A percentile compares a stretch with the other conserved stretches of the same genome.
Evolutionary conservation across 768 basidiomycete species (phyloP).

Genomic region (Polyporus arcularius): DNA sequence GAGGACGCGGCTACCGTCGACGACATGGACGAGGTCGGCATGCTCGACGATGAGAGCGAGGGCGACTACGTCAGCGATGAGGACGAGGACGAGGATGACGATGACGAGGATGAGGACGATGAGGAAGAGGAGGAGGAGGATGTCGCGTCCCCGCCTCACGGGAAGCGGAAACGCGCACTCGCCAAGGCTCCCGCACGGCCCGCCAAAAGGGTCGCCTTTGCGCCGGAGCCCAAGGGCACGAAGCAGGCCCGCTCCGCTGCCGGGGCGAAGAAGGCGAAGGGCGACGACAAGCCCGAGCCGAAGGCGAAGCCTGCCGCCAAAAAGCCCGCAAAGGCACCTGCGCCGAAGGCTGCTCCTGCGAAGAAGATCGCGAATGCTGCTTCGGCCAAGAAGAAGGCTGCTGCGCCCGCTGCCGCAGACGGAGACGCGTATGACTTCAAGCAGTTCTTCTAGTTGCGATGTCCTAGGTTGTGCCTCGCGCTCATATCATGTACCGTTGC

Average conservation of each 20-base stretch:
- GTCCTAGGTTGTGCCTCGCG: neutral
- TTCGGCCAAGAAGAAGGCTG: constrained; percentile 30
- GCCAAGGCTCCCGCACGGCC: constrained; percentile 20
- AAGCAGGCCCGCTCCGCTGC: constrained; percentile 29
- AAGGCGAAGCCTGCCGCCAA: neutral
- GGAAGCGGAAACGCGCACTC: constrained; percentile 34
- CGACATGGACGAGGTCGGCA: constrained; percentile 36
- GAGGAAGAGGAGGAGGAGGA: constrained; percentile 48
- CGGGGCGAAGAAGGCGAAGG: constrained; percentile 17
- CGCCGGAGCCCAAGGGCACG: constrained; percentile 28
- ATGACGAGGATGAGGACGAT: constrained; percentile 43
- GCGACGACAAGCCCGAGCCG: neutral
- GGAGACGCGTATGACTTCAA: constrained; percentile 59
- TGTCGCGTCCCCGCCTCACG: constrained; percentile 32
- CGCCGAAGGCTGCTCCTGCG: constrained; percentile 16
- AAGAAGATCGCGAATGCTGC: constrained; percentile 41
- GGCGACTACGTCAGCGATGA: constrained; percentile 40
- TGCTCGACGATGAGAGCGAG: constrained; percentile 42
- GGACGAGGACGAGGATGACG: constrained; percentile 30
- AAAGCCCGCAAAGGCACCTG: constrained; percentile 4
- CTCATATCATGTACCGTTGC: neutral
- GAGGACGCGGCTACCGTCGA: constrained; percentile 31
- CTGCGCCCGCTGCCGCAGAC: constrained; percentile 19
- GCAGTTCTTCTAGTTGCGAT: constrained; percentile 46
- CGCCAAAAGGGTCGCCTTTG: constrained; percentile 38